phyloP scores from a whole-genome alignment of 768 basidiomycete species.

The Lactifluus volemus region DNA sequence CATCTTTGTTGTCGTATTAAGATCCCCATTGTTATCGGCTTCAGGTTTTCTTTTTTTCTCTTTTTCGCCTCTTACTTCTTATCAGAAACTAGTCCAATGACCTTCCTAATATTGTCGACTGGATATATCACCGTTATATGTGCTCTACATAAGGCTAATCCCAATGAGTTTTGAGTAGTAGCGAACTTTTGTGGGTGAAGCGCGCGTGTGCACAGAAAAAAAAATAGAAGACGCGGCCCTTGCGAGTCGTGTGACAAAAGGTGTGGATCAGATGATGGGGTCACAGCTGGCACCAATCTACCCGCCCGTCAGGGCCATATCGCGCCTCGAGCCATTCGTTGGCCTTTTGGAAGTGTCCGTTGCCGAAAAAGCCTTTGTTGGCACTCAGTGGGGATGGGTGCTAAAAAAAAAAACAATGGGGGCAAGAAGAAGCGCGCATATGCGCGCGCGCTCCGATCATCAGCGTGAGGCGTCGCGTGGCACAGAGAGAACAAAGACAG shows the following conservation, averaged over 20 bases:
- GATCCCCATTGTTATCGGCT: slow-evolving; percentile 13
- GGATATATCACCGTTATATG: slow-evolving; percentile 17
- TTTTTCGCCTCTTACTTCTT: not conserved
- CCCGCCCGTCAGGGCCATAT: slow-evolving; percentile 62
- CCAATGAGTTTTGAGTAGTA: slow-evolving; percentile 9
- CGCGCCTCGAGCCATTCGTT: slow-evolving; percentile 79
- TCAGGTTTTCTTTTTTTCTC: slow-evolving; percentile 7
- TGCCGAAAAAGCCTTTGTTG: slow-evolving; percentile 74
- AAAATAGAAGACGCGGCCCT: not conserved
- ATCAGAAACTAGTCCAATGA: slow-evolving; percentile 12
- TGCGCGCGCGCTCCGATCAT: slow-evolving; percentile 3
- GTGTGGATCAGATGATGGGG: slow-evolving; percentile 16
- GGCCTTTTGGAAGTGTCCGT: slow-evolving; percentile 79
- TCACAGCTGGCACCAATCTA: slow-evolving; percentile 62
- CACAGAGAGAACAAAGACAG: not conserved
- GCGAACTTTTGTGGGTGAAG: not conserved
- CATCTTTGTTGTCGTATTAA: slow-evolving; percentile 9
- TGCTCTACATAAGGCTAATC: slow-evolving; percentile 18
- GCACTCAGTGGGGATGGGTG: slow-evolving; percentile 85
- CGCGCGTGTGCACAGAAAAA: not conserved
- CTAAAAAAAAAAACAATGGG: slow-evolving; percentile 25
- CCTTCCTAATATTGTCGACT: slow-evolving; percentile 7
- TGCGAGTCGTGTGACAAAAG: slow-evolving; percentile 1
- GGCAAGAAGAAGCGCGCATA: too few species aligned
- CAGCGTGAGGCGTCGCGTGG: slow-evolving; percentile 3